phyloP scores from a whole-genome alignment of 805 yeast species.

The Saturnispora besseyi region DNA sequence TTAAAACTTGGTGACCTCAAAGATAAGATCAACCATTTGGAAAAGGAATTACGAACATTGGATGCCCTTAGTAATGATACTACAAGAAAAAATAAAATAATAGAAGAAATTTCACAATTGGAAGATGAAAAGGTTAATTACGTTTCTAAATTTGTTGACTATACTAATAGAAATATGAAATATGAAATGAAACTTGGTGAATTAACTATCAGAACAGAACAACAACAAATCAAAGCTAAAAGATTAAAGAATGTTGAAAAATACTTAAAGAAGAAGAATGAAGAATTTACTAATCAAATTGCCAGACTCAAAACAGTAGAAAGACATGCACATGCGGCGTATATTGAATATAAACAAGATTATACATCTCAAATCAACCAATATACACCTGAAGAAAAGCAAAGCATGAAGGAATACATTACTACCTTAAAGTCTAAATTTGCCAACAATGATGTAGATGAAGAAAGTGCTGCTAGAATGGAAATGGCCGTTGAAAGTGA shows the following conservation, averaged over 20 bases:
- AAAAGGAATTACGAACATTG: neutral
- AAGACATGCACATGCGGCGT: neutral
- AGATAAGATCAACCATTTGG: neutral
- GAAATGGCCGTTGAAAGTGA: conserved; percentile 26
- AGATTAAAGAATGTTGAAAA: neutral
- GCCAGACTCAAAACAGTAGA: neutral
- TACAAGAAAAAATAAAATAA: neutral
- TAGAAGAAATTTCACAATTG: neutral
- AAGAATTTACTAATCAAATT: neutral
- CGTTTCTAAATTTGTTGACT: neutral
- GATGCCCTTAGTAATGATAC: neutral
- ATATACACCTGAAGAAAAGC: conserved; percentile 32
- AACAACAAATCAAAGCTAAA: neutral
- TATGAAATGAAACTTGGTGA: neutral
- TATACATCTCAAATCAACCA: conserved; percentile 23
- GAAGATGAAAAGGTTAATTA: neutral
- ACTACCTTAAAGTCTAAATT: conserved; percentile 21
- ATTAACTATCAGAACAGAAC: neutral
- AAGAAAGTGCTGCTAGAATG: neutral
- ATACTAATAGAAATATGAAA: neutral
- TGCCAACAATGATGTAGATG: conserved; percentile 21
- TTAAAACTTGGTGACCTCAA: neutral
- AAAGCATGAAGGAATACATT: conserved; percentile 32
- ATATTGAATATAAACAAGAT: conserved; percentile 15
- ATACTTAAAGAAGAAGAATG: neutral